Conservation (phyloP, 306 rosid genomes). For the Chamaecrista fasciculata region DNA sequence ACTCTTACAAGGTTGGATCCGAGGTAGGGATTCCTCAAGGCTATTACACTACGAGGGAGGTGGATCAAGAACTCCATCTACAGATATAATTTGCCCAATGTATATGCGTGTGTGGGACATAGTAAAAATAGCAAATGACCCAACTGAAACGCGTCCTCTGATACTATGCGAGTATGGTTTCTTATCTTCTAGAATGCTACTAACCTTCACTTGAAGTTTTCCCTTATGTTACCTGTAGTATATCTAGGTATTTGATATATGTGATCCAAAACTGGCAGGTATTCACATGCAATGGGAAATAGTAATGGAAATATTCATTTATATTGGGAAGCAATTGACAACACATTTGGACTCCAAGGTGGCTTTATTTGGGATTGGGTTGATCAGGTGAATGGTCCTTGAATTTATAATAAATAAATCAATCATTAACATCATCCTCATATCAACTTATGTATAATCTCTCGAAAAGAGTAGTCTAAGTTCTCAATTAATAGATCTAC, state of each 20-base stretch:
- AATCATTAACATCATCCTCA: constrained; percentile 17
- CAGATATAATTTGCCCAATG: constrained; percentile 95
- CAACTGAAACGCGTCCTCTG: constrained; percentile 82
- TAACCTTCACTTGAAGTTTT: constrained; percentile 14
- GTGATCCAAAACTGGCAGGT: constrained; percentile 51
- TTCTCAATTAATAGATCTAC: background rate
- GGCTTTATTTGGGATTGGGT: constrained; percentile 99
- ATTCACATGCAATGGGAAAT: constrained; percentile 98
- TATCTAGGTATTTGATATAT: constrained; percentile 12
- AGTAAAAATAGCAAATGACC: constrained; percentile 83
- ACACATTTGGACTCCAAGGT: constrained; percentile 95
- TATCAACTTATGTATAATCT: constrained; percentile 2
- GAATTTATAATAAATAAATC: constrained; percentile 17
- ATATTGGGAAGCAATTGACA: constrained; percentile 97
- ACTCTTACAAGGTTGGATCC: constrained; percentile 73
- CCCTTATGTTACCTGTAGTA: constrained; percentile 1
- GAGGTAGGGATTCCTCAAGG: constrained; percentile 82
- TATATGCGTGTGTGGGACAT: constrained; percentile 98
- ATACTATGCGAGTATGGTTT: constrained; percentile 88
- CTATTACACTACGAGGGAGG: constrained; percentile 94
- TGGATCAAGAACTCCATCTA: constrained; percentile 84
- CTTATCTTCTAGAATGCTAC: background rate
- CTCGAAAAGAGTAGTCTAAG: background rate
- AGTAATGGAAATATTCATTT: constrained; percentile 80
- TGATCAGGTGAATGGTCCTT: constrained; percentile 60